These are phyloP conservation scores for Eutreptiella sp. DNA, from an alignment of 208 protist species.

Conservation along the genomic window DNA sequence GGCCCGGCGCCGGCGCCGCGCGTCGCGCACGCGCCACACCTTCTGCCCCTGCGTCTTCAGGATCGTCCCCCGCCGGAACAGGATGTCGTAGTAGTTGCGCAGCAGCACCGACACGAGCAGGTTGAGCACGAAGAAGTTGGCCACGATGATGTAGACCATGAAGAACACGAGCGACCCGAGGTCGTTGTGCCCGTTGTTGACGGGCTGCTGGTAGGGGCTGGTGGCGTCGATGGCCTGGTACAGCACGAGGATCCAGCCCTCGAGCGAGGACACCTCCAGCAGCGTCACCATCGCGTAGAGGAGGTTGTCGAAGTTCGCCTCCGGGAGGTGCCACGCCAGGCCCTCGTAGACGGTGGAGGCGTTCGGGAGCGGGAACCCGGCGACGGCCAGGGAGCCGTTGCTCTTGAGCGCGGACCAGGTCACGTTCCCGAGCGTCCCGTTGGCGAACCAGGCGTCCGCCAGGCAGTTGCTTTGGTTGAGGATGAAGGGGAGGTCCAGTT, in stretches of 20 bases:
- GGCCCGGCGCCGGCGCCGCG: too few species aligned
- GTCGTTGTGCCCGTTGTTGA: constrained; percentile 3
- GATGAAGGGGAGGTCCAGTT: too few species aligned
- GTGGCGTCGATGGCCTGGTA: constrained; percentile 23
- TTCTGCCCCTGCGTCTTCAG: constrained; percentile 20
- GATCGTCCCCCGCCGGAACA: background rate
- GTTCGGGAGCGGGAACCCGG: too few species aligned
- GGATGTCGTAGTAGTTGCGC: constrained; percentile 29
- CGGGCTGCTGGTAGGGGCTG: background rate
- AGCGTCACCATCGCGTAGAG: constrained; percentile 11
- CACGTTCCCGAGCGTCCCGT: too few species aligned
- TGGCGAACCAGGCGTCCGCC: too few species aligned
- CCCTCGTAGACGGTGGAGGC: too few species aligned
- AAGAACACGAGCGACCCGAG: constrained; percentile 9
- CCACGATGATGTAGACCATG: constrained; percentile 30
- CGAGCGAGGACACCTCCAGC: constrained; percentile 16
- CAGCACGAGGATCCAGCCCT: constrained; percentile 30
- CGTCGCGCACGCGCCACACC: too few species aligned
- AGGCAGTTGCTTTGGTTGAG: too few species aligned
- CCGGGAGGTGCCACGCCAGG: background rate
- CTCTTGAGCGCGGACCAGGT: too few species aligned
- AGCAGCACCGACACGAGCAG: constrained; percentile 36
- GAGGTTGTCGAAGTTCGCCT: constrained; percentile 30
- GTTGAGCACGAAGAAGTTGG: constrained; percentile 35
- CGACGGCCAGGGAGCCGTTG: too few species aligned